Evolutionary conservation across 129 eudicot species (phyloP).

Genomic region (Flaveria sonorensis): DNA sequence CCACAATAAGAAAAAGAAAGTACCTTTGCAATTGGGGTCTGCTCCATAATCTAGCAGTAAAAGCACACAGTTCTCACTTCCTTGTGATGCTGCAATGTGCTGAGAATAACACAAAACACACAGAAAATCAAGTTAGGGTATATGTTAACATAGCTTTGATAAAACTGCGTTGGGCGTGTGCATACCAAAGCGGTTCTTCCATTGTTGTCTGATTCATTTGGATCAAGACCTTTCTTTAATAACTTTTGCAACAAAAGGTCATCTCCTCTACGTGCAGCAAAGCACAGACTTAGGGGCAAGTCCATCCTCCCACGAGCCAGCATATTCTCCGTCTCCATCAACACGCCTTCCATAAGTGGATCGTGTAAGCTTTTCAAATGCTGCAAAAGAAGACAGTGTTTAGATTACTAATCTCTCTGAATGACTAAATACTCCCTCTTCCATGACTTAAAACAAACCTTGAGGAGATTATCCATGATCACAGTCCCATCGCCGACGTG

Average conservation of each 20-base stretch:
- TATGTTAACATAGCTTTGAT: background rate
- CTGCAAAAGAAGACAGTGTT: conserved; percentile 32
- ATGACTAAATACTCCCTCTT: background rate
- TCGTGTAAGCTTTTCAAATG: conserved; percentile 55
- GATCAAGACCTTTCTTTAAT: conserved; percentile 81
- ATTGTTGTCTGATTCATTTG: conserved; percentile 84
- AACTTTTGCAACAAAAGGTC: conserved; percentile 71
- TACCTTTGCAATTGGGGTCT: conserved; percentile 81
- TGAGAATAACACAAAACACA: conserved; percentile 32
- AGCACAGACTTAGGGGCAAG: conserved; percentile 80
- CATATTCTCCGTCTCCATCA: conserved; percentile 63
- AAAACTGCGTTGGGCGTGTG: background rate
- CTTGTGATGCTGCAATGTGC: conserved; percentile 96
- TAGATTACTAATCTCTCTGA: background rate
- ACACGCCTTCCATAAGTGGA: conserved; percentile 56
- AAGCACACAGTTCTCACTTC: conserved; percentile 80
- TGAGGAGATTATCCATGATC: conserved; percentile 75
- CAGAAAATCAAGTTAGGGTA: background rate
- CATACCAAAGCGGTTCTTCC: conserved; percentile 86
- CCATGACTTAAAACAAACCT: conserved; percentile 38
- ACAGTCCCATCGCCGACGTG: conserved; percentile 78
- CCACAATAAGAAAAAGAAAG: conserved; percentile 8
- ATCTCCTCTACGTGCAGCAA: conserved; percentile 82
- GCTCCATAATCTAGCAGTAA: conserved; percentile 87
- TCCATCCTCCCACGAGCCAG: conserved; percentile 87